Evolutionary conservation across 805 yeast genomes (phyloP), one percentile per base, ranked within the genome.

Genomic region (Danielia oregonensis): DNA sequence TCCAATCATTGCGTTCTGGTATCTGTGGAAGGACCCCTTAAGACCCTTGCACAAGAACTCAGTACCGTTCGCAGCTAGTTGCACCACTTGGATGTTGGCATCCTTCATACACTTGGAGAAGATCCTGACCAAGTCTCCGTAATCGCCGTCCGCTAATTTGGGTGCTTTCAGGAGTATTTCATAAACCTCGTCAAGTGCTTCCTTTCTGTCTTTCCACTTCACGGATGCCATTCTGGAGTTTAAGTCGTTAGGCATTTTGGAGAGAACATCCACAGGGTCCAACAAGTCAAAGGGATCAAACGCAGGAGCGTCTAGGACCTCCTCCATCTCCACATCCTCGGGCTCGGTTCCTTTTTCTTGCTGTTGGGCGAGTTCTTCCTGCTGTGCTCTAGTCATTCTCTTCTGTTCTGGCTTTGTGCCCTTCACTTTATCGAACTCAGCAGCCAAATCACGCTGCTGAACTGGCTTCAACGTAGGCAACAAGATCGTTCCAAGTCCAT

Each of bases 141-240:
- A 87, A 54, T 89, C 94, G 34, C 67, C 85, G 22, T 65, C 68
- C 6, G 65, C 59, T n/a, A 64, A 66, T 43, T 72, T 80, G 29
- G 80, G 65, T 2, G 77, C 76, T 28, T 82, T 78, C 15, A 65
- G 61, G 18, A 77, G 62, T 9, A 65, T 61, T 22, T 67, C 70
- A 21, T 57, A 43, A 2, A 74, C 69, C 42, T 79, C 88, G 30
- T 86, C 91, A 36, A 93, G 66, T 0, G 75, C 86, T 46, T 86
- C 96, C 38, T 85, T 87, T 43, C 98, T 72, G 33, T 89, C 97
- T 53, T 88, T 87, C 98, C 98, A 93, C 50, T 82, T 80, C 0
- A 79, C 42, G 2, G 89, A 79, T 1, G 67, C 55, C 21, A 87
- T 61, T 44, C 78, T 65, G 2, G 66, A 51, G 18, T 69, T 49